A percentile compares a stretch with the other conserved stretches of the same genome.
Evolutionary conservation across 2,329 filamentous ascomycete genomes (phyloP).

Genomic region (Hypoxylon sp.): DNA sequence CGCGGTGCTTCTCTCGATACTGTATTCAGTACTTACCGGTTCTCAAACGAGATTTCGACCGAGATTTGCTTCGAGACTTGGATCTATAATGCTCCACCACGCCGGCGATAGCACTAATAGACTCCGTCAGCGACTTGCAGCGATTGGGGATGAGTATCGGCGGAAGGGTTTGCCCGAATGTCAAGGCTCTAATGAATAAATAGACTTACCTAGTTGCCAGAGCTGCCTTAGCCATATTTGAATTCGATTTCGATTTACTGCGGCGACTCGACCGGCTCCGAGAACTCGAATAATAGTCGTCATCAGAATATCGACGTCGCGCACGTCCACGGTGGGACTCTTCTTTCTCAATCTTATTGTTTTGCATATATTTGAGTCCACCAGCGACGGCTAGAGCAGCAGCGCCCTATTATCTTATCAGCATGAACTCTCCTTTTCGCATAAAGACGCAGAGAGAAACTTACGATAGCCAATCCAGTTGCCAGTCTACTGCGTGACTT

Average conservation of each 20-base stretch:
- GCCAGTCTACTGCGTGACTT: constrained; percentile 64
- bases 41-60: constrained; percentile 59
- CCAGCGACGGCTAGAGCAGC: constrained; percentile 75
- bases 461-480: constrained; percentile 73
- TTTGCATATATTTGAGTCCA: constrained; percentile 75
- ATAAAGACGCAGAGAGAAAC: constrained; percentile 15
- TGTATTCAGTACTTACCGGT: constrained; percentile 57
- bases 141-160: background rate
- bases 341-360: constrained; percentile 72
- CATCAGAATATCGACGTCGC: constrained; percentile 62
- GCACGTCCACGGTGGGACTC: constrained; percentile 71
- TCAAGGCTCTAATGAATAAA: background rate
- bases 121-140: constrained; percentile 33
- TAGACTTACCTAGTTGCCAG: constrained; percentile 64
- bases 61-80: constrained; percentile 60
- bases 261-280: constrained; percentile 59
- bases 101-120: constrained; percentile 66
- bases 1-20: background rate
- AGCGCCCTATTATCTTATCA: constrained; percentile 57
- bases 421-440: background rate
- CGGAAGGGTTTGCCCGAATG: background rate
- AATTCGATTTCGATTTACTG: constrained; percentile 53
- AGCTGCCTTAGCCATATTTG: constrained; percentile 68
- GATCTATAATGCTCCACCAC: constrained; percentile 72
- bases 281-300: constrained; percentile 64